Percentiles rank a stretch among this genome's conserved stretches.
These are phyloP conservation scores for Penicillium sp. DNA, from an alignment of 2,329 filamentous ascomycete species.

Conservation along the genomic window DNA sequence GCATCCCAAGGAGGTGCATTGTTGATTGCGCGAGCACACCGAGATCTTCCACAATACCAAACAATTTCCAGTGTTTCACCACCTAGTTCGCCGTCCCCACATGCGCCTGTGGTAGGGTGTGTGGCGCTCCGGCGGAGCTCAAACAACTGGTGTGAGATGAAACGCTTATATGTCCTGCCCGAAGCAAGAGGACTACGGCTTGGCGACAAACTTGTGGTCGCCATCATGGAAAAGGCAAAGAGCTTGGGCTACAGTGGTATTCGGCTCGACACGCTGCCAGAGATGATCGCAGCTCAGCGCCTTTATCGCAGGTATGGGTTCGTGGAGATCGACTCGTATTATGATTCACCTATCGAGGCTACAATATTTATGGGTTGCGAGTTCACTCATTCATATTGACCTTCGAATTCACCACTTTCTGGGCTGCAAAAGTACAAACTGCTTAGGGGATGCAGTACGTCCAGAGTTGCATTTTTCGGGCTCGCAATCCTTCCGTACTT, in stretches of 20 bases:
- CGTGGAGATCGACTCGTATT: constrained; percentile 53
- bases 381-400: neutral
- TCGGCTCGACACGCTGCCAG: constrained; percentile 56
- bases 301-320: constrained; percentile 56
- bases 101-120: constrained; percentile 44
- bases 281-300: constrained; percentile 52
- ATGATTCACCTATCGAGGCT: constrained; percentile 55
- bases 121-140: constrained; percentile 48
- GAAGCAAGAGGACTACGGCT: constrained; percentile 51
- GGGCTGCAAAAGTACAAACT: too few relatives aligned
- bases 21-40: constrained; percentile 44
- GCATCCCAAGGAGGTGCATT: constrained; percentile 47
- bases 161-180: constrained; percentile 56
- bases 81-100: neutral
- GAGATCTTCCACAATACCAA: neutral
- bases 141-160: constrained; percentile 52
- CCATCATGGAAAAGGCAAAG: constrained; percentile 47
- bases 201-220: constrained; percentile 49
- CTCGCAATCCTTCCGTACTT: too few relatives aligned
- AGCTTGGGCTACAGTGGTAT: constrained; percentile 53
- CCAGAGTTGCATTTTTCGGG: too few relatives aligned
- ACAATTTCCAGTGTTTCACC: too few relatives aligned
- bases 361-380: constrained; percentile 52
- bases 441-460: too few relatives aligned
- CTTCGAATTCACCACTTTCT: too few relatives aligned